phyloP scores from a whole-genome alignment of 1,139 yeast species.

The Pichia sp. region DNA sequence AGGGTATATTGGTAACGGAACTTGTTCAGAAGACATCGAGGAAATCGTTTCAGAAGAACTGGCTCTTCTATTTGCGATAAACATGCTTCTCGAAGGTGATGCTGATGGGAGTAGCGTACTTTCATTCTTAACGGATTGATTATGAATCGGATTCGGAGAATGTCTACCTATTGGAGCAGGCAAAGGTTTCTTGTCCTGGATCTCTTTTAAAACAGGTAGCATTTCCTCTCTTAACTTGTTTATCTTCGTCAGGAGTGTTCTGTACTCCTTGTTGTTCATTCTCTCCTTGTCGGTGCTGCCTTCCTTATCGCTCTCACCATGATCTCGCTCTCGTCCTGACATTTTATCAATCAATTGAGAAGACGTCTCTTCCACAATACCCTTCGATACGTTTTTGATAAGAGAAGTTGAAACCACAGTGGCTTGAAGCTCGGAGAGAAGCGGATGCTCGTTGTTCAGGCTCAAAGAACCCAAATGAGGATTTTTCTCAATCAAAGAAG shows the following conservation, averaged over 20 bases:
- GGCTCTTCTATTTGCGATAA: not conserved
- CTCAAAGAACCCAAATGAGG: conserved; percentile 17
- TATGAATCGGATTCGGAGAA: not conserved
- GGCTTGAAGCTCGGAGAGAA: conserved; percentile 25
- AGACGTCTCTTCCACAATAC: conserved; percentile 13
- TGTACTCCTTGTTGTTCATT: conserved; percentile 32
- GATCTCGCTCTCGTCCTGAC: conserved; percentile 5
- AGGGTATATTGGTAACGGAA: not conserved
- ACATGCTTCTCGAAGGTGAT: conserved; percentile 4
- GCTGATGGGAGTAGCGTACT: not conserved
- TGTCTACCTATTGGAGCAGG: conserved; percentile 41
- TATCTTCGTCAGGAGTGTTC: conserved; percentile 45
- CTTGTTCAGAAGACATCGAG: not conserved
- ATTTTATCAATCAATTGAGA: conserved; percentile 13
- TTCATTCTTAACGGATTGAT: not conserved
- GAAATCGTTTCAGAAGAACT: conserved; percentile 2
- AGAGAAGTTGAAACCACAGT: conserved; percentile 25
- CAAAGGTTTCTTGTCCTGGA: conserved; percentile 53
- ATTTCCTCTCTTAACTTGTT: conserved; percentile 48
- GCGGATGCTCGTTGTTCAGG: conserved; percentile 21
- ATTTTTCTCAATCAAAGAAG: conserved; percentile 39
- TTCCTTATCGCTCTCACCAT: not conserved
- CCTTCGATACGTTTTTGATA: conserved; percentile 22
- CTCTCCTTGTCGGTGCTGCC: not conserved
- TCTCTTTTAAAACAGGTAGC: conserved; percentile 47